Base-by-base conservation (phyloP, 768 basidiomycete genomes). In the Boletus rufocinnamomeus region DNA sequence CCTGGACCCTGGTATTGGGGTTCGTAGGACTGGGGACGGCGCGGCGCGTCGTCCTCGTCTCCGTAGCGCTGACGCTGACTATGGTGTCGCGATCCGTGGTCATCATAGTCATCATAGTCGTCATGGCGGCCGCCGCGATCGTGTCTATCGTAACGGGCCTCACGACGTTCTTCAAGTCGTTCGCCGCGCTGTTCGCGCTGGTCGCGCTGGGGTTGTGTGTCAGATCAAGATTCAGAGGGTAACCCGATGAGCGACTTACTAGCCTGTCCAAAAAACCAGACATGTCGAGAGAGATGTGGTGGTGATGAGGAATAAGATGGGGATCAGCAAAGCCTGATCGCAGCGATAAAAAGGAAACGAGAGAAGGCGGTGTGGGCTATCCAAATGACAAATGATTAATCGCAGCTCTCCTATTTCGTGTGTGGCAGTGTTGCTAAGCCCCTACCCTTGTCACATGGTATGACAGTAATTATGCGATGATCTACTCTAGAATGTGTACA, bases 121-220 rank as follows among this genome's bases (percentile, higher is more conserved):
- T 48, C 46, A 4, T 43, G 23, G 9, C 25, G 40, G 10, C 38
- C 45, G 1, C 51, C 43, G 11, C 27, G 58, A 7, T 41, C 66
- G 6, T 30, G 58, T 2, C 40, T 55, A 3, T 53, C 61, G 23
- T 53, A 62, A 14, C 35, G 60, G 10, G 3, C 66, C 19, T 55
- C 59, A 21, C 9, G 63, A 0, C 38, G 54, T 28, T 68, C 68
- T 23, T 61, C 54, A 16, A 21, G 56, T 1, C 28, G 57, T n/a
- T 71, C 64, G 21, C 6, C 52, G 45, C 34, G 50, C 7, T 59
- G 45, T 38, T 70, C 50, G 10, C 46, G 62, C 11, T 11, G 49
- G 0, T 58, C 64, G 35, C 47, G 11, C 61, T 65, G 19, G 19
- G 9, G 23, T 14, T 34, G 6, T 9, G 17, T 19, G 7, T 47